Evolutionary conservation across 257 asterid species (phyloP).

Genomic region (Scutellaria galericulata): DNA sequence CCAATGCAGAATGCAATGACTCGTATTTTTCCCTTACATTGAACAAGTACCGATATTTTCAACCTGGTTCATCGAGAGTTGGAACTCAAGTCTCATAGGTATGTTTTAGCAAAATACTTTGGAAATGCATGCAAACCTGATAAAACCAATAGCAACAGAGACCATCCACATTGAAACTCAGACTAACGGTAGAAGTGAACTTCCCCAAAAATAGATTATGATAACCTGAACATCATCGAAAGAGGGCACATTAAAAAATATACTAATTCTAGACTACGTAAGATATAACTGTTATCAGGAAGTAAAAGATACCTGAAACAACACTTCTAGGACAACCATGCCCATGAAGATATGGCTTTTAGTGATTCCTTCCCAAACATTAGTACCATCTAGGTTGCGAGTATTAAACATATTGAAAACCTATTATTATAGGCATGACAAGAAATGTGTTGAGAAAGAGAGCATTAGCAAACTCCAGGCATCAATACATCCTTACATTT

Average conservation of each 20-base stretch:
- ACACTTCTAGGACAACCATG: slow-evolving; percentile 63
- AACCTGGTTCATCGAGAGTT: no score
- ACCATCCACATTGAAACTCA: slow-evolving; percentile 97
- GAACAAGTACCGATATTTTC: no score
- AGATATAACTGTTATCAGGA: neutral
- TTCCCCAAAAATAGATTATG: slow-evolving; percentile 84
- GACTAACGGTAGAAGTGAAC: slow-evolving; percentile 69
- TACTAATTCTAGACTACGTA: neutral
- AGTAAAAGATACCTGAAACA: slow-evolving; percentile 75
- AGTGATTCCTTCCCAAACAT: slow-evolving; percentile 76
- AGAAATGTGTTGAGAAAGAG: neutral
- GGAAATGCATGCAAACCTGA: slow-evolving; percentile 57
- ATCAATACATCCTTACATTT: neutral
- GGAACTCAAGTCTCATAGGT: neutral
- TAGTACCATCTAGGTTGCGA: slow-evolving; percentile 87
- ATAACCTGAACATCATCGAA: slow-evolving; percentile 50
- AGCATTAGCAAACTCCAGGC: no score
- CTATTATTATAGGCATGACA: slow-evolving; percentile 43
- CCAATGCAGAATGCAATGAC: no score
- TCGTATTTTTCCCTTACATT: no score
- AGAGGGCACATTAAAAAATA: slow-evolving; percentile 4
- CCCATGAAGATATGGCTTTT: slow-evolving; percentile 78
- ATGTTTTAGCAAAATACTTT: neutral
- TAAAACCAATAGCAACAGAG: slow-evolving; percentile 65
- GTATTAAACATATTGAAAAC: slow-evolving; percentile 90